Percentiles rank a stretch among this genome's conserved stretches.
phyloP scores from a whole-genome alignment of 352 stramenopile species.

The Globisporangium canariense region DNA sequence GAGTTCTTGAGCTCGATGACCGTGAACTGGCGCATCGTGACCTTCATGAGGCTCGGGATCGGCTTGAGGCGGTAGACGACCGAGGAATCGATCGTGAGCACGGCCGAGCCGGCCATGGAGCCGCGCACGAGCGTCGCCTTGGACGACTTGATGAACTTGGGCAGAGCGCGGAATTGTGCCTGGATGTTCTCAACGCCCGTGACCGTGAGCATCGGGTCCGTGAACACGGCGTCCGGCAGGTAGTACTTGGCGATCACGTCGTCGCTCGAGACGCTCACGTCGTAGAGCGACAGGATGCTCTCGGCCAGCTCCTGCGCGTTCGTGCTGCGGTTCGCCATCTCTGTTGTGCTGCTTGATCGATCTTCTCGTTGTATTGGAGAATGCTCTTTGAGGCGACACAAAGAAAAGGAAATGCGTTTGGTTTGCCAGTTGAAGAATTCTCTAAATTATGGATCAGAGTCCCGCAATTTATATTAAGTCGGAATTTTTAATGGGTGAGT shows the following conservation, averaged over 20 bases:
- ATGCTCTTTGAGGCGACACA: background rate
- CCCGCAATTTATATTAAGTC: too few relatives aligned
- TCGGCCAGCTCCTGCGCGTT: conserved; percentile 76
- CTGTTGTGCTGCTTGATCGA: background rate
- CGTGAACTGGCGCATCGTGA: conserved; percentile 75
- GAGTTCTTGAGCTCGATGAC: conserved; percentile 82
- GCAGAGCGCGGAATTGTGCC: conserved; percentile 77
- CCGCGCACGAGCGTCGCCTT: conserved; percentile 78
- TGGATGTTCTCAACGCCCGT: conserved; percentile 78
- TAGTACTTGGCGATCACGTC: conserved; percentile 80
- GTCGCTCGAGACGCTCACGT: conserved; percentile 63
- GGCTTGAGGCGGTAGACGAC: conserved; percentile 72
- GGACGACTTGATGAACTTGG: conserved; percentile 72
- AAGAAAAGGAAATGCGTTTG: background rate
- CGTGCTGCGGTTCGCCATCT: conserved; percentile 61
- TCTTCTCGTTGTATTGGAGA: background rate
- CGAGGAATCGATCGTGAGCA: conserved; percentile 82
- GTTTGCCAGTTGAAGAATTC: background rate
- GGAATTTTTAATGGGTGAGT: too few relatives aligned
- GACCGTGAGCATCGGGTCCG: conserved; percentile 73
- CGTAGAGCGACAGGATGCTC: conserved; percentile 81
- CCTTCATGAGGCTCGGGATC: conserved; percentile 68
- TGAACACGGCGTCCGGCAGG: conserved; percentile 71
- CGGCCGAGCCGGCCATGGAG: conserved; percentile 73
- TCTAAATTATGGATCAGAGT: too few relatives aligned